Evolutionary conservation across 169 alveolate genomes (phyloP).

Genomic region (Babesia divergens): DNA sequence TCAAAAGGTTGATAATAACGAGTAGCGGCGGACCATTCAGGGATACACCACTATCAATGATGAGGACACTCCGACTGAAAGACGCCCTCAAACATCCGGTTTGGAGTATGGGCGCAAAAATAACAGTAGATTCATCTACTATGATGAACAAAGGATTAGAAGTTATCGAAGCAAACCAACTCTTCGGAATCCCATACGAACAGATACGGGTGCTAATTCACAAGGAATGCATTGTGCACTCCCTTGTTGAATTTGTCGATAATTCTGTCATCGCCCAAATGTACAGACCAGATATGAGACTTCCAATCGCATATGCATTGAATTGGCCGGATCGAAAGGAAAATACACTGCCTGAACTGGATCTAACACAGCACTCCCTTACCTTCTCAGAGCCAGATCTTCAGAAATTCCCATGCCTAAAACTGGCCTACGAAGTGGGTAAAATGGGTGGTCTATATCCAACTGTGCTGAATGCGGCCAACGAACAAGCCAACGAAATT

Average conservation of each 20-base stretch:
- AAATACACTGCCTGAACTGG: constrained; percentile 53
- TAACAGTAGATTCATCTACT: constrained; percentile 83
- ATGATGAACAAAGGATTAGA: constrained; percentile 86
- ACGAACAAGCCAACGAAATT: constrained; percentile 77
- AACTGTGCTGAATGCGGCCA: constrained; percentile 83
- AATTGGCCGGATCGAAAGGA: constrained; percentile 66
- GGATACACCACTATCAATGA: constrained; percentile 30
- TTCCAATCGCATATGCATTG: constrained; percentile 74
- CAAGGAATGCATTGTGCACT: constrained; percentile 82
- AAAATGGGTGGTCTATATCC: constrained; percentile 77
- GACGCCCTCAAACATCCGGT: constrained; percentile 78
- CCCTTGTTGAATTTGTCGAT: constrained; percentile 79
- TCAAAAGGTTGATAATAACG: constrained; percentile 63
- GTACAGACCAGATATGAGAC: constrained; percentile 82
- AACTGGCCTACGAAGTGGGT: constrained; percentile 81
- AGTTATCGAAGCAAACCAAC: constrained; percentile 82
- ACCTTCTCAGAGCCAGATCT: constrained; percentile 70
- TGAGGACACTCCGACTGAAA: constrained; percentile 49
- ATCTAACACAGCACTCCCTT: constrained; percentile 46
- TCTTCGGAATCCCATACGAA: constrained; percentile 76
- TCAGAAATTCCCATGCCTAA: constrained; percentile 76
- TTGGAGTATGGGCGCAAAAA: constrained; percentile 86
- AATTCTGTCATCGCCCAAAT: constrained; percentile 80
- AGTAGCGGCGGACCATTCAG: constrained; percentile 78
- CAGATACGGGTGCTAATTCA: constrained; percentile 72